Conservation (phyloP, 2,329 filamentous ascomycete genomes). For the Nakataea oryzae region DNA sequence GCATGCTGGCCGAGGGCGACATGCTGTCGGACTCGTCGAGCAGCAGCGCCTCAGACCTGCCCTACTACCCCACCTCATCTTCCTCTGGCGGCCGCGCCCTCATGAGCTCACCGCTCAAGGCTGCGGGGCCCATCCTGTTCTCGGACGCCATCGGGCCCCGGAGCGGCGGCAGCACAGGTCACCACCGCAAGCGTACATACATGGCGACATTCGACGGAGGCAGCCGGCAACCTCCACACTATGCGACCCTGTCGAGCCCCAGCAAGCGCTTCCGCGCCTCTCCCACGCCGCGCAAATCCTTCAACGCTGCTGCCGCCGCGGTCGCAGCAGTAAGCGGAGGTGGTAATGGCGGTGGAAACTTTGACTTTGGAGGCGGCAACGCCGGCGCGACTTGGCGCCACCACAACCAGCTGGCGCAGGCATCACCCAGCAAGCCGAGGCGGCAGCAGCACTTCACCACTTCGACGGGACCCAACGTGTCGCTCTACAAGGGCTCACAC, state of each 20-base stretch:
- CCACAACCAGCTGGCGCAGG: constrained; percentile 70
- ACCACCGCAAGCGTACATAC: constrained; percentile 53
- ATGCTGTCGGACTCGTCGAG: constrained; percentile 71
- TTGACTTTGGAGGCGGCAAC: constrained; percentile 23
- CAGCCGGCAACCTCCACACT: constrained; percentile 15
- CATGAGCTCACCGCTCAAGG: constrained; percentile 75
- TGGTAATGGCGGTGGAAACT: background rate
- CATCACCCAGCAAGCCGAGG: constrained; percentile 73
- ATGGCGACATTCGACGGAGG: constrained; percentile 41
- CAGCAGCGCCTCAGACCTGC: constrained; percentile 69
- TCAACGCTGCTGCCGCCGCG: constrained; percentile 18
- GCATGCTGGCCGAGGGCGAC: constrained; percentile 60
- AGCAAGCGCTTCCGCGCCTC: constrained; percentile 63
- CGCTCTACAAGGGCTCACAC: constrained; percentile 65
- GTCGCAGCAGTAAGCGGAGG: background rate
- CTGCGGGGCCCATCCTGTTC: constrained; percentile 53
- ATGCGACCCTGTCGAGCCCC: constrained; percentile 35
- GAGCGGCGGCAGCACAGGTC: constrained; percentile 50
- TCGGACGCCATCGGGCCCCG: constrained; percentile 65
- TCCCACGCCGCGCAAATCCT: constrained; percentile 48
- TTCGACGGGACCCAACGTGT: constrained; percentile 59
- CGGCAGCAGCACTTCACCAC: constrained; percentile 67
- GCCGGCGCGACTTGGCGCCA: constrained; percentile 56
- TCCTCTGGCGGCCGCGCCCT: constrained; percentile 46
- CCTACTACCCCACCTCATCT: constrained; percentile 29